Evolutionary conservation across 805 yeast genomes (phyloP).

Genomic region (Starmerella ratchasimensis): DNA sequence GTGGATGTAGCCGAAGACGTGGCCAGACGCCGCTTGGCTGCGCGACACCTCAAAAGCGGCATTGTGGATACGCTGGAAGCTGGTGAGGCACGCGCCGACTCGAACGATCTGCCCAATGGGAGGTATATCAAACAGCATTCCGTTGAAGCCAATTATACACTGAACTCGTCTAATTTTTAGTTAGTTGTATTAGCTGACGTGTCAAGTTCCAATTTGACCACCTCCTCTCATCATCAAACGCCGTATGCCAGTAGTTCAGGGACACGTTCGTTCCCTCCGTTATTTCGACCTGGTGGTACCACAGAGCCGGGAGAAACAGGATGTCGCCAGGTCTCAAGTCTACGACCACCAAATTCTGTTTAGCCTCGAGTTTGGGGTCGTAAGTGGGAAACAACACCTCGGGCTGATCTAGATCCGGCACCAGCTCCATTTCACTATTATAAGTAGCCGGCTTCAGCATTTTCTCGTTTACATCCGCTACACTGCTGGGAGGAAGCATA

Average conservation of each 20-base stretch:
- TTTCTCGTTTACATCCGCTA: conserved; percentile 23
- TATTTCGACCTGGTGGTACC: conserved; percentile 30
- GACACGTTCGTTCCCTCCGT: conserved; percentile 19
- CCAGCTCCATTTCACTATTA: conserved; percentile 17
- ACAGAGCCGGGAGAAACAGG: conserved; percentile 29
- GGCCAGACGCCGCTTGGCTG: conserved; percentile 46
- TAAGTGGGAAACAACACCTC: conserved; percentile 26
- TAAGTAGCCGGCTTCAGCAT: conserved; percentile 24
- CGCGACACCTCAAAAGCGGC: conserved; percentile 41
- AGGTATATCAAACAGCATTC: conserved; percentile 24
- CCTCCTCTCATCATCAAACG: conserved; percentile 18
- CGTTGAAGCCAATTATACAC: conserved; percentile 18
- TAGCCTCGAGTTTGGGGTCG: conserved; percentile 20
- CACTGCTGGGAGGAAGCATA: conserved; percentile 27
- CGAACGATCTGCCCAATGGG: conserved; percentile 54
- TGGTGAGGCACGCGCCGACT: conserved; percentile 31
- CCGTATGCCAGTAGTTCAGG: conserved; percentile 27
- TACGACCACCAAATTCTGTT: conserved; percentile 20
- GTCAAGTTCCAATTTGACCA: conserved; percentile 26
- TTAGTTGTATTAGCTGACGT: conserved; percentile 13
- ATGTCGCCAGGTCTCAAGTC: conserved; percentile 28
- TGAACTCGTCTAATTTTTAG: conserved; percentile 1
- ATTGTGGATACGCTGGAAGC: conserved; percentile 24
- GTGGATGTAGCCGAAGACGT: conserved; percentile 34
- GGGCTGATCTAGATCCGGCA: conserved; percentile 5